phyloP scores from a whole-genome alignment of 73 alveolate genomes.

The Breviolum minutum region DNA sequence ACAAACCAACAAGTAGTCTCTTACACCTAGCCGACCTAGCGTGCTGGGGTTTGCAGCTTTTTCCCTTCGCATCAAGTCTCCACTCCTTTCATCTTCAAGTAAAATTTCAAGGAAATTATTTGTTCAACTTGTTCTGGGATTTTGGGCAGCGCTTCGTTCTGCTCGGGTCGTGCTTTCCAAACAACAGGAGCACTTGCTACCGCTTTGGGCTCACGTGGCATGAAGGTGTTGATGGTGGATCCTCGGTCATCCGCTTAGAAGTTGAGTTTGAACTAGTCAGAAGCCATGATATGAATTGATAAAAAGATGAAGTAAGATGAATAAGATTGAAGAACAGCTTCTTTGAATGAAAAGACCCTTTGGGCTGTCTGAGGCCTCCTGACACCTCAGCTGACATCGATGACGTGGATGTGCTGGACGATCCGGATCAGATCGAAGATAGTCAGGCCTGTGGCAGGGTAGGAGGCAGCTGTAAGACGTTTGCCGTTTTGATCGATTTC shows the following conservation, averaged over 20 bases:
- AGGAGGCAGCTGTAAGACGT: not conserved
- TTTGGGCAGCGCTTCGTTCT: no score
- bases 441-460: not conserved
- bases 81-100: no score
- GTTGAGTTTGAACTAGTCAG: not conserved
- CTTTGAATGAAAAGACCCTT: no score
- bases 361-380: not conserved
- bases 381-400: not conserved
- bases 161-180: no score
- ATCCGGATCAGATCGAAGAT: not conserved
- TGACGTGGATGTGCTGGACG: not conserved
- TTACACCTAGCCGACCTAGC: no score
- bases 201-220: slow-evolving; percentile 52
- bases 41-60: not conserved
- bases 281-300: not conserved
- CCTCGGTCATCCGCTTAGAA: slow-evolving; percentile 1
- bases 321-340: no score
- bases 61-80: no score
- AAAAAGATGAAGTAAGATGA: no score
- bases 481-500: no score
- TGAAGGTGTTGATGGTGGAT: slow-evolving; percentile 47
- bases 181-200: slow-evolving; percentile 65
- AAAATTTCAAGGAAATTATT: not conserved
- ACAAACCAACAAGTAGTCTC: no score
- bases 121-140: not conserved